A percentile compares a stretch with the other conserved stretches of the same genome.
Evolutionary conservation across 148 eudicot genomes (phyloP).

Genomic region (Cornus suecica): DNA sequence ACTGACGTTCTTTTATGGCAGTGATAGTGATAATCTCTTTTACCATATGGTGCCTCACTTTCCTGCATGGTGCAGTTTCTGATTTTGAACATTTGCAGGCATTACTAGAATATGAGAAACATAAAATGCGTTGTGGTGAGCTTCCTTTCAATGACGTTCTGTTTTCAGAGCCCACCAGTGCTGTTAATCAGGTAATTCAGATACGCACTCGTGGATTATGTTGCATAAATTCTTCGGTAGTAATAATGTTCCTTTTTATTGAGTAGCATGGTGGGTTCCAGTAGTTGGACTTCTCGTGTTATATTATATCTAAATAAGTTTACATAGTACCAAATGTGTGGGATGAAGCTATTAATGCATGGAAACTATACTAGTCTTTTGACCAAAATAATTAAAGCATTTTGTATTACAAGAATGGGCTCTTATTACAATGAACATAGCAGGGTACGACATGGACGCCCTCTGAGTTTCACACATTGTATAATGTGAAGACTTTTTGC

Average conservation of each 20-base stretch:
- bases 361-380: background rate
- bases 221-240: background rate
- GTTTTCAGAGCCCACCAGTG: constrained; percentile 26
- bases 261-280: background rate
- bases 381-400: background rate
- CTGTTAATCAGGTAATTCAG: constrained; percentile 31
- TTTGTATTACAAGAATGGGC: background rate
- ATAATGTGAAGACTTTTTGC: no score
- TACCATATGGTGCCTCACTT: no score
- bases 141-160: constrained; percentile 44
- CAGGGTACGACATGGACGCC: no score
- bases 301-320: background rate
- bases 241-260: background rate
- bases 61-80: constrained; percentile 7
- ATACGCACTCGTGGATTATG: background rate
- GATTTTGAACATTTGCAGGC: constrained; percentile 29
- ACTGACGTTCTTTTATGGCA: no score
- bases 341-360: background rate
- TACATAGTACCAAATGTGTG: background rate
- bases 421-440: no score
- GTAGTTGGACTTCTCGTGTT: background rate
- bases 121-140: constrained; percentile 49
- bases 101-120: constrained; percentile 48
- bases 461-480: no score
- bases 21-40: no score